A percentile compares a stretch with the other conserved stretches of the same genome.
Conservation (phyloP, 2,329 filamentous ascomycete species). For the Pseudogymnoascus sp. region DNA sequence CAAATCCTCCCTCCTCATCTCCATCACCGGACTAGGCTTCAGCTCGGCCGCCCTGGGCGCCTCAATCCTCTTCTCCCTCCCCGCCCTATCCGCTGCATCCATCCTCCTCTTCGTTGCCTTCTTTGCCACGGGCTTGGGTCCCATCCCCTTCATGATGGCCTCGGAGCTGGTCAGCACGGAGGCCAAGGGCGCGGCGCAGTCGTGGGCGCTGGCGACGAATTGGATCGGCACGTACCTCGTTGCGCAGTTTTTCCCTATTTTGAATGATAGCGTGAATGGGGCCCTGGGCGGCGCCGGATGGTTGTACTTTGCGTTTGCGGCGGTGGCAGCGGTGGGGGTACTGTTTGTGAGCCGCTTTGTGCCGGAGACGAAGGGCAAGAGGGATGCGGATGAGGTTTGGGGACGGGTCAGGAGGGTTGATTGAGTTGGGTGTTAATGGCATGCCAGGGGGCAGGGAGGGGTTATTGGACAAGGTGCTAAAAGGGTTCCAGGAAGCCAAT, state of each 20-base stretch:
- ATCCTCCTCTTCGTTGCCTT: constrained; percentile 81
- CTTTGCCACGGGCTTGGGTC: constrained; percentile 85
- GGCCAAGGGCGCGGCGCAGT: constrained; percentile 86
- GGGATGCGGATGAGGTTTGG: constrained; percentile 85
- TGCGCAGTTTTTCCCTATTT: constrained; percentile 86
- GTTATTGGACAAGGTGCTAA: too few relatives aligned
- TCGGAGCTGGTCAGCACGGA: constrained; percentile 86
- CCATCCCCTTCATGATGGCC: constrained; percentile 89
- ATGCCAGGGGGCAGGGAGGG: too few relatives aligned
- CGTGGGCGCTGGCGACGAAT: constrained; percentile 78
- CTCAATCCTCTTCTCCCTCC: constrained; percentile 66
- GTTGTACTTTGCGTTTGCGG: constrained; percentile 89
- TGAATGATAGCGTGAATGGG: constrained; percentile 66
- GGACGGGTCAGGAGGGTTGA: constrained; percentile 45
- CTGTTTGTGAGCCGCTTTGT: constrained; percentile 67
- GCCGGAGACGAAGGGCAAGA: constrained; percentile 84
- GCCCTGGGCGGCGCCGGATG: constrained; percentile 63
- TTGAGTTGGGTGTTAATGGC: background rate
- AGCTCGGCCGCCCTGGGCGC: constrained; percentile 72
- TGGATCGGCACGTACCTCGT: constrained; percentile 89
- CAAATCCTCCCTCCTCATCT: constrained; percentile 75
- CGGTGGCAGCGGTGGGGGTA: constrained; percentile 59
- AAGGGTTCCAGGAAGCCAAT: too few relatives aligned
- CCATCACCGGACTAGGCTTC: constrained; percentile 75
- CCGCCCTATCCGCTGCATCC: constrained; percentile 70